Evolutionary conservation across 2,329 filamentous ascomycete species (phyloP).

Genomic region (Capronia epimyces): DNA sequence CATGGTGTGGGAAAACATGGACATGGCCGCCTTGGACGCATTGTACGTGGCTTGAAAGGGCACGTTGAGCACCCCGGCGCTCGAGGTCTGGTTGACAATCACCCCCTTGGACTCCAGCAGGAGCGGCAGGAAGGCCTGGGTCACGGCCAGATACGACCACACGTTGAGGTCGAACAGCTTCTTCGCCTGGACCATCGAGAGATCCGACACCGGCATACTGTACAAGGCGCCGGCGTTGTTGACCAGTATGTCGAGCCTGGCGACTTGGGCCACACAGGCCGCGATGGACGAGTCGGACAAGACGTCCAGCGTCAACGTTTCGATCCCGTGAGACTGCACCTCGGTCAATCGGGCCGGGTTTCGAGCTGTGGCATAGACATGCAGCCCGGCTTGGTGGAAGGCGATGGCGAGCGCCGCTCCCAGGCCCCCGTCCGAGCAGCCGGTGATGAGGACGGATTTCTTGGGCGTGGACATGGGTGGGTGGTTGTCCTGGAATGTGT

Average conservation of each 20-base stretch:
- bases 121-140: conserved; percentile 34
- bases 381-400: conserved; percentile 36
- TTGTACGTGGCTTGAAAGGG: conserved; percentile 35
- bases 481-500: not conserved
- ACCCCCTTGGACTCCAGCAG: conserved; percentile 20
- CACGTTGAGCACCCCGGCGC: conserved; percentile 29
- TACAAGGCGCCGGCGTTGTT: conserved; percentile 43
- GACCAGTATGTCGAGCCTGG: conserved; percentile 40
- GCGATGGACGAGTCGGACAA: conserved; percentile 31
- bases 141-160: conserved; percentile 32
- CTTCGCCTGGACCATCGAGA: conserved; percentile 30
- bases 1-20: conserved; percentile 30
- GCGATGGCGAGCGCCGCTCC: conserved; percentile 38
- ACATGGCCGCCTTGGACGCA: conserved; percentile 33
- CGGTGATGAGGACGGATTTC: conserved; percentile 19
- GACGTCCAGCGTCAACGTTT: conserved; percentile 34
- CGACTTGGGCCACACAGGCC: conserved; percentile 30
- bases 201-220: conserved; percentile 31
- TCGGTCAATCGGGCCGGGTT: conserved; percentile 33
- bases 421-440: conserved; percentile 38
- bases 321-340: conserved; percentile 26
- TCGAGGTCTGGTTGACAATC: conserved; percentile 38
- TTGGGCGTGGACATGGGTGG: too few relatives aligned
- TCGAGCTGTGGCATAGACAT: conserved; percentile 42
- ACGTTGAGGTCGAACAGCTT: conserved; percentile 36